phyloP scores from a whole-genome alignment of 2,329 filamentous ascomycete species.

The Xylariales sp. region DNA sequence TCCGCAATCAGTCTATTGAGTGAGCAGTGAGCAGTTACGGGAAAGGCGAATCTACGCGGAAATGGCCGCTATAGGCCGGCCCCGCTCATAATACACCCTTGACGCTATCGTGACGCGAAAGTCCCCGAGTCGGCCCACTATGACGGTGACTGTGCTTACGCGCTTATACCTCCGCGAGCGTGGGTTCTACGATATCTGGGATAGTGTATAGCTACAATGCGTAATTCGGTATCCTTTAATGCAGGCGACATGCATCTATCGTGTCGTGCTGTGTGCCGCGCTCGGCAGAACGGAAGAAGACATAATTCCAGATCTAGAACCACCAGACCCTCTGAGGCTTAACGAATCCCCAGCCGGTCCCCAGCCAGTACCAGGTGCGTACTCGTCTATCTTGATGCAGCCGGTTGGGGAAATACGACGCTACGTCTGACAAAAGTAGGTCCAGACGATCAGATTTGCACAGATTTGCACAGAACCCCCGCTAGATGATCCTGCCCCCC shows the following conservation, averaged over 20 bases:
- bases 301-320: conserved; percentile 24
- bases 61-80: conserved; percentile 7
- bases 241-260: conserved; percentile 18
- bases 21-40: neutral
- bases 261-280: conserved; percentile 16
- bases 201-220: neutral
- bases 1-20: conserved; percentile 10
- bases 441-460: neutral
- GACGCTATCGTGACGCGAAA: conserved; percentile 17
- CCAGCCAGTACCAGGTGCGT: no score
- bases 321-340: conserved; percentile 14
- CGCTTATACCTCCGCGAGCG: neutral
- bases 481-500: neutral
- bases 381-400: neutral
- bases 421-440: conserved; percentile 6
- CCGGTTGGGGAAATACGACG: conserved; percentile 2
- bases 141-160: conserved; percentile 2
- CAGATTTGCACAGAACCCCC: no score
- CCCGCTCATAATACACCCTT: conserved; percentile 4
- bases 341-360: no score
- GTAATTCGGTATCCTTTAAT: neutral
- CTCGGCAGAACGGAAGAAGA: conserved; percentile 33
- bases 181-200: neutral
- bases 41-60: neutral
- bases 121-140: conserved; percentile 17